phyloP scores from a whole-genome alignment of 768 basidiomycete species.

The Termitomyces sp. region DNA sequence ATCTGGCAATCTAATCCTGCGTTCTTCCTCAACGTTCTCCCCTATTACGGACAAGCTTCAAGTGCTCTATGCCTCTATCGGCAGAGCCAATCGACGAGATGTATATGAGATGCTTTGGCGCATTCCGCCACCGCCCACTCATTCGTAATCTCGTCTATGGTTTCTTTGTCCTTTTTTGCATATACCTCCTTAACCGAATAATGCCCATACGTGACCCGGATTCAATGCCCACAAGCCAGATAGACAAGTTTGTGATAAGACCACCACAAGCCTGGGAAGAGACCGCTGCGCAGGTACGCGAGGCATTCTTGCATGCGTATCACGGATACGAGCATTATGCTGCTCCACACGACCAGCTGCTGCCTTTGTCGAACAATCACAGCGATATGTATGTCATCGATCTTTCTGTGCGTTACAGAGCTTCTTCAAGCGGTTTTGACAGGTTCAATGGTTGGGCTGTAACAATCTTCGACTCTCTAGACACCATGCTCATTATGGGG shows the following conservation, averaged over 20 bases:
- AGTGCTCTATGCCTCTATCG: conserved; percentile 4
- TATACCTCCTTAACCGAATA: conserved; percentile 24
- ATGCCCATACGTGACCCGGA: conserved; percentile 4
- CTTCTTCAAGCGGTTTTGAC: neutral
- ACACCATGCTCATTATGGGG: conserved; percentile 82
- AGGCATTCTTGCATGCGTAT: conserved; percentile 66
- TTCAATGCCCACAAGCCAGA: conserved; percentile 2
- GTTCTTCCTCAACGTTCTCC: neutral
- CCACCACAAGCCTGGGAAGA: conserved; percentile 41
- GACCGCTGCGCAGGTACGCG: conserved; percentile 51
- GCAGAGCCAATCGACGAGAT: conserved; percentile 8
- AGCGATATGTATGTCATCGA: conserved; percentile 43
- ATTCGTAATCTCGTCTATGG: conserved; percentile 26
- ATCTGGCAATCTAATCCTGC: neutral
- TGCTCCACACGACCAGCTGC: conserved; percentile 58
- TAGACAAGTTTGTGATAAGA: conserved; percentile 8
- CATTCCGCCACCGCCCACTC: conserved; percentile 20
- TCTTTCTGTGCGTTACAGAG: neutral
- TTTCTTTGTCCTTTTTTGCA: conserved; percentile 17
- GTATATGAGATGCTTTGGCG: conserved; percentile 6
- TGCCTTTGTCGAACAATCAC: conserved; percentile 41
- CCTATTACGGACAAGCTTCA: neutral
- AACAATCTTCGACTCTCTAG: conserved; percentile 75
- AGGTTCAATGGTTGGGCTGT: conserved; percentile 83
- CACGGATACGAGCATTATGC: conserved; percentile 58